A percentile compares a stretch with the other conserved stretches of the same genome.
phyloP scores from a whole-genome alignment of 2,329 filamentous ascomycete genomes.

The Endoconidiophora polonica region DNA sequence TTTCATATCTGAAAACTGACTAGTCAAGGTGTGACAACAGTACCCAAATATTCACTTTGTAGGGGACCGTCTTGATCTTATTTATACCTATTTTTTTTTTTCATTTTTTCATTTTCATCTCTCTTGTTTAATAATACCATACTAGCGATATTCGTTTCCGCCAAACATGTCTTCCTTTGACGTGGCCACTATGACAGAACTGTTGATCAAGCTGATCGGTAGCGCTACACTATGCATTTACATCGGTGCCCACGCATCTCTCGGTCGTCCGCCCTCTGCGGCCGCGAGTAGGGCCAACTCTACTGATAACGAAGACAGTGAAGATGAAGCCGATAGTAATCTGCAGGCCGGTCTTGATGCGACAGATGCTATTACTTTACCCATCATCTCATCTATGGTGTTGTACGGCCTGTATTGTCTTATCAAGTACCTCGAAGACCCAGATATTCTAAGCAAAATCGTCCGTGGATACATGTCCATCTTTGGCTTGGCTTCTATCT shows the following conservation, averaged over 20 bases:
- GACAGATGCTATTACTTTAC: constrained; percentile 71
- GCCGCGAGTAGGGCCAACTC: constrained; percentile 29
- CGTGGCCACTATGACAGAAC: background rate
- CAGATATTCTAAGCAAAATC: constrained; percentile 64
- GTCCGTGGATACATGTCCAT: constrained; percentile 69
- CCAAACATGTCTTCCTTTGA: background rate
- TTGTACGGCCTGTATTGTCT: constrained; percentile 69
- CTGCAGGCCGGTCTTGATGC: constrained; percentile 28
- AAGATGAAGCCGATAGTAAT: constrained; percentile 33
- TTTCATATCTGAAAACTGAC: too few relatives aligned
- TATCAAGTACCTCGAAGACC: constrained; percentile 76
- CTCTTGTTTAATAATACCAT: too few relatives aligned
- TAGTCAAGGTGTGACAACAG: too few relatives aligned
- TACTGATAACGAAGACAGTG: constrained; percentile 28
- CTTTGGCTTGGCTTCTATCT: constrained; percentile 62
- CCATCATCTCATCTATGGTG: constrained; percentile 55
- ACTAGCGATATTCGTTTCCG: too few relatives aligned
- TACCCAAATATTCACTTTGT: too few relatives aligned
- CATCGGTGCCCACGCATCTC: constrained; percentile 66
- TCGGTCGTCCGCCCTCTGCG: constrained; percentile 70
- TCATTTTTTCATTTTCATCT: background rate
- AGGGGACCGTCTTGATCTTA: too few relatives aligned
- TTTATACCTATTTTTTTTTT: background rate
- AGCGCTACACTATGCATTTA: constrained; percentile 72
- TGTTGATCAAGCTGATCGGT: constrained; percentile 28